phyloP scores from a whole-genome alignment of 106 monocot species.

The Dendrobium catenatum region DNA sequence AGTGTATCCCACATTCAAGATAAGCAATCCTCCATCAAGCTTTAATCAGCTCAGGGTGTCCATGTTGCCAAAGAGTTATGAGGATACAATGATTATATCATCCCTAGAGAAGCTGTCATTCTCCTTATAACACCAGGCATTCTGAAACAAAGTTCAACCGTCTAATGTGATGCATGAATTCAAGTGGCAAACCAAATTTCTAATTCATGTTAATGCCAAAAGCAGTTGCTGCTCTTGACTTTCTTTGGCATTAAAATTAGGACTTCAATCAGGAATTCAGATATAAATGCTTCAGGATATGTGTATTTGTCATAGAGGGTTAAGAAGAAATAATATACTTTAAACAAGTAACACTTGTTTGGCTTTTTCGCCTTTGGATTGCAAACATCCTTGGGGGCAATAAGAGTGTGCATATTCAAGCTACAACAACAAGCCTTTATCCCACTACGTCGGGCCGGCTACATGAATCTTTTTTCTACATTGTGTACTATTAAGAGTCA shows the following conservation, averaged over 20 bases:
- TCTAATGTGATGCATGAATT: background rate
- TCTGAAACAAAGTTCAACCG: background rate
- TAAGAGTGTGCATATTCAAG: background rate
- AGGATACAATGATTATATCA: too few relatives aligned
- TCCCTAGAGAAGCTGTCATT: background rate
- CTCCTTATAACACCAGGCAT: background rate
- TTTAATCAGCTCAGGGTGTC: too few relatives aligned
- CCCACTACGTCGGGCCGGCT: too few relatives aligned
- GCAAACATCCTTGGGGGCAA: background rate
- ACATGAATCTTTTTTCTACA: too few relatives aligned
- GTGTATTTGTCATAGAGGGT: background rate
- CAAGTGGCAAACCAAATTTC: background rate
- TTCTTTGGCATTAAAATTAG: background rate
- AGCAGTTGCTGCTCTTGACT: background rate
- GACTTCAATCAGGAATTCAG: background rate
- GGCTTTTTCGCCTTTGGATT: background rate
- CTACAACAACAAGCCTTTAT: too few relatives aligned
- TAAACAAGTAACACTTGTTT: background rate
- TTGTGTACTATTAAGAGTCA: too few relatives aligned
- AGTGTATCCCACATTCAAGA: too few relatives aligned
- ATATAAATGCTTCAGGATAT: background rate
- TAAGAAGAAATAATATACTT: background rate
- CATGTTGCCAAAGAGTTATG: too few relatives aligned
- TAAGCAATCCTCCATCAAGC: too few relatives aligned
- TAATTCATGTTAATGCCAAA: background rate